Percentiles rank a stretch among this genome's conserved stretches.
Evolutionary conservation across 2,329 filamentous ascomycete species (phyloP).

Genomic region (Drechslera avenae): DNA sequence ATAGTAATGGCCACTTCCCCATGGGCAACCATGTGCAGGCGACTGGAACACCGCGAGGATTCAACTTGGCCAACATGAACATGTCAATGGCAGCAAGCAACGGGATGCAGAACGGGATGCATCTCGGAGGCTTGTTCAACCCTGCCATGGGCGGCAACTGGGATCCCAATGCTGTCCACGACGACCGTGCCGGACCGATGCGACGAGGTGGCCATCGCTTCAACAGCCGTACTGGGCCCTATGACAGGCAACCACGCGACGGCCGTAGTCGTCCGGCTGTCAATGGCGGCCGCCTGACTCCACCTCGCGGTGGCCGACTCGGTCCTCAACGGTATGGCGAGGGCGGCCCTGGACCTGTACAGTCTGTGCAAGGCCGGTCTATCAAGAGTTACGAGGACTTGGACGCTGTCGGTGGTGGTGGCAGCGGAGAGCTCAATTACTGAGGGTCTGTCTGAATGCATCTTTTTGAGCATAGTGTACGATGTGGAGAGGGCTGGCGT

Average conservation of each 20-base stretch:
- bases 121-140: slow-evolving; percentile 56
- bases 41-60: slow-evolving; percentile 86
- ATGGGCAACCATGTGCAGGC: slow-evolving; percentile 72
- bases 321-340: slow-evolving; percentile 73
- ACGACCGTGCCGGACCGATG: slow-evolving; percentile 52
- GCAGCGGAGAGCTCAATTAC: slow-evolving; percentile 88
- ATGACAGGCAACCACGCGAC: slow-evolving; percentile 49
- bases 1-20: slow-evolving; percentile 94
- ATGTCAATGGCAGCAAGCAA: slow-evolving; percentile 64
- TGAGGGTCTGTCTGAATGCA: slow-evolving; percentile 48
- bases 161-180: slow-evolving; percentile 57
- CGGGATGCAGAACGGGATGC: slow-evolving; percentile 50
- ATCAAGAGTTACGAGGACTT: slow-evolving; percentile 97
- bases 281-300: slow-evolving; percentile 55
- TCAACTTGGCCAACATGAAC: slow-evolving; percentile 78
- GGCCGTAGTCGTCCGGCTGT: slow-evolving; percentile 53
- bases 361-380: slow-evolving; percentile 89
- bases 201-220: slow-evolving; percentile 48
- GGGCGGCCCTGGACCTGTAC: slow-evolving; percentile 78
- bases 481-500: slow-evolving; percentile 24
- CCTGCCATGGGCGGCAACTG: slow-evolving; percentile 56
- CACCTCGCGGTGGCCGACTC: slow-evolving; percentile 54
- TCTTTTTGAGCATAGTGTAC: slow-evolving; percentile 11
- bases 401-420: slow-evolving; percentile 70
- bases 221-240: slow-evolving; percentile 48